Conservation (phyloP, 805 yeast genomes). For the Myxozyma nipponensis region DNA sequence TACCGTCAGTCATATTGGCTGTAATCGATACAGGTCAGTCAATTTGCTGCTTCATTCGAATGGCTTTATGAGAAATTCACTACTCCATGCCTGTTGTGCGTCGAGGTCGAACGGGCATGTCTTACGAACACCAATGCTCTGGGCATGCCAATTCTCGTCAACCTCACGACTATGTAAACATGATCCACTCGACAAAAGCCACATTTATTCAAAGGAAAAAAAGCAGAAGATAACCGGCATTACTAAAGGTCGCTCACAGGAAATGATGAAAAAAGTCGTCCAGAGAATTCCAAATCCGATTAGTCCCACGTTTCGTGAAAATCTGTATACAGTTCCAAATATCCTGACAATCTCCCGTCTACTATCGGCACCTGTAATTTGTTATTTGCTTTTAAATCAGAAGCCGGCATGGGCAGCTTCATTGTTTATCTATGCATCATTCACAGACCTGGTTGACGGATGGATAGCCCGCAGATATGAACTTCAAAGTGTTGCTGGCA, state of each 20-base stretch:
- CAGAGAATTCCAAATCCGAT: slow-evolving; percentile 14
- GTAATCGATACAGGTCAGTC: too few relatives aligned
- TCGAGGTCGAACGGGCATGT: too few relatives aligned
- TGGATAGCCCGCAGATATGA: slow-evolving; percentile 78
- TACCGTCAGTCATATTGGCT: too few relatives aligned
- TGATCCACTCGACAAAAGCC: background rate
- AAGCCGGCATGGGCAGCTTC: slow-evolving; percentile 63
- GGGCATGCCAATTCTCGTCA: too few relatives aligned
- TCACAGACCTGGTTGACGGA: slow-evolving; percentile 92
- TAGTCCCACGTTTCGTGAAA: slow-evolving; percentile 42
- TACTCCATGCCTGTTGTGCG: too few relatives aligned
- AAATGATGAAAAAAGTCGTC: slow-evolving; percentile 12
- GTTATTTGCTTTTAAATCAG: slow-evolving; percentile 66
- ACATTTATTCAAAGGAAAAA: slow-evolving; percentile 2
- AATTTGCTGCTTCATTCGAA: too few relatives aligned
- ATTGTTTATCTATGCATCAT: slow-evolving; percentile 76
- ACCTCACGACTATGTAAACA: background rate
- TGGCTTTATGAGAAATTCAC: too few relatives aligned
- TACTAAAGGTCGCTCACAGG: slow-evolving; percentile 10
- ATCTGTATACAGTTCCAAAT: slow-evolving; percentile 82
- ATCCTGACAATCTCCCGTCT: slow-evolving; percentile 76
- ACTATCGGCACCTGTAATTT: slow-evolving; percentile 78
- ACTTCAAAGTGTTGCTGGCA: slow-evolving; percentile 76
- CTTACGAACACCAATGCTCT: too few relatives aligned
- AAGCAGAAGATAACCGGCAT: slow-evolving; percentile 8